Conservation (phyloP, 331 rosid genomes). For the Quercus tomentella region DNA sequence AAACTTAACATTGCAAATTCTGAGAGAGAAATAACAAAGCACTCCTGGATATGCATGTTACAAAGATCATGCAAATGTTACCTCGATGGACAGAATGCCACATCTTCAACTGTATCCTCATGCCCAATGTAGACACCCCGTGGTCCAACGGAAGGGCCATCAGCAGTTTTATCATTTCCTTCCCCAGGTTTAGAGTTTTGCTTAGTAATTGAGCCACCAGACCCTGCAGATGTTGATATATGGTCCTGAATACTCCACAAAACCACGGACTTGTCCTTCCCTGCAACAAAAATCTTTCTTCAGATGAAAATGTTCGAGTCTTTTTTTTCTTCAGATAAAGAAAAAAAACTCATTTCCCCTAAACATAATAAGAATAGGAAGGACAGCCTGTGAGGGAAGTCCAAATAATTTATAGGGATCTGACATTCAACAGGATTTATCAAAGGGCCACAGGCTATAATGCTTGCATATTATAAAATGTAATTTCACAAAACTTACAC, state of each 20-base stretch:
- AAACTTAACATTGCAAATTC: background rate
- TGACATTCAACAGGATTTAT: background rate
- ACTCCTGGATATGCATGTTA: background rate
- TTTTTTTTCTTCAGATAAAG: background rate
- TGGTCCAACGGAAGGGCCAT: constrained; percentile 89
- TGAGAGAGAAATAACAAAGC: background rate
- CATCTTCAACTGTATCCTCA: constrained; percentile 99
- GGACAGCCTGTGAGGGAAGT: background rate
- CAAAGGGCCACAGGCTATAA: background rate
- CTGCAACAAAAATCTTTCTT: constrained; percentile 35
- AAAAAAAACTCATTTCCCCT: background rate
- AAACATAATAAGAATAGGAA: background rate
- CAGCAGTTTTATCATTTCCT: constrained; percentile 63
- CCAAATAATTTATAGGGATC: background rate
- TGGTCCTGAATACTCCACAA: constrained; percentile 99
- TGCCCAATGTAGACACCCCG: constrained; percentile 90
- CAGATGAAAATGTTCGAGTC: background rate
- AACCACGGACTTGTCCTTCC: constrained; percentile 93
- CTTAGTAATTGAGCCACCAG: constrained; percentile 77
- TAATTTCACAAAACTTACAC: no score
- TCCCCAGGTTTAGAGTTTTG: constrained; percentile 64
- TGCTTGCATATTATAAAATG: no score
- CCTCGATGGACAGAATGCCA: constrained; percentile 97
- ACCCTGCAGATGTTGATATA: constrained; percentile 57
- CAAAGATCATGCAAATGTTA: constrained; percentile 21